Evolutionary conservation across 2,329 filamentous ascomycete species (phyloP).

Genomic region (Ascochyta fabae): DNA sequence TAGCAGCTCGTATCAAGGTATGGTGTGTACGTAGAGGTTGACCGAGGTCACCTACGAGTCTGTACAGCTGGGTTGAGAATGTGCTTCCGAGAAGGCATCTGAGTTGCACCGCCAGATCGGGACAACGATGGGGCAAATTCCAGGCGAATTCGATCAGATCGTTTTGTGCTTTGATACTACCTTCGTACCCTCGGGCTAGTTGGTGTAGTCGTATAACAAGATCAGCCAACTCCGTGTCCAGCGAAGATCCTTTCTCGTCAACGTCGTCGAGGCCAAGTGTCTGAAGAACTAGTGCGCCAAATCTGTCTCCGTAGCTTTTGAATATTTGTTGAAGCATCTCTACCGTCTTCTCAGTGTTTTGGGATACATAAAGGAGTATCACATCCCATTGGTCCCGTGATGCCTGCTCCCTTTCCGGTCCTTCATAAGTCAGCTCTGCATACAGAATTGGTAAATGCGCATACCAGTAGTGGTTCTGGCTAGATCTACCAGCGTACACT

Average conservation of each 20-base stretch:
- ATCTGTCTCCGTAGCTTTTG: not conserved
- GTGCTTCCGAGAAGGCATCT: conserved; percentile 6
- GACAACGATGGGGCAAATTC: not conserved
- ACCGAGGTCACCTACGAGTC: conserved; percentile 15
- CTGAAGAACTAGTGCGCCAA: conserved; percentile 2
- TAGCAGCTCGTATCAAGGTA: conserved; percentile 15
- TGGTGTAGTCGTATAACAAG: conserved; percentile 8
- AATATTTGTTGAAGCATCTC: not conserved
- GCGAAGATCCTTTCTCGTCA: not conserved
- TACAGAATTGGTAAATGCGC: not conserved
- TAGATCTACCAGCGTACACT: not conserved
- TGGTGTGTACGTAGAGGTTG: conserved; percentile 14
- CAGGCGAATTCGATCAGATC: not conserved
- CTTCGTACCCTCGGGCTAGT: not conserved
- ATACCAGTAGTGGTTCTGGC: not conserved
- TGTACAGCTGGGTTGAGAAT: conserved; percentile 16
- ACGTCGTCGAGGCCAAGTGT: conserved; percentile 11
- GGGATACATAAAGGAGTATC: not conserved
- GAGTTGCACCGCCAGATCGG: not conserved
- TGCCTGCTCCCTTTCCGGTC: not conserved
- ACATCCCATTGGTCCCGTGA: conserved; percentile 1
- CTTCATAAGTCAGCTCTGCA: conserved; percentile 3
- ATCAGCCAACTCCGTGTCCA: conserved; percentile 11
- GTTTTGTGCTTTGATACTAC: not conserved
- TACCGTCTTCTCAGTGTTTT: not conserved